These are phyloP conservation scores for Ophiostoma himal-ulmi DNA, from an alignment of 2,329 filamentous ascomycete species.

Conservation along the genomic window DNA sequence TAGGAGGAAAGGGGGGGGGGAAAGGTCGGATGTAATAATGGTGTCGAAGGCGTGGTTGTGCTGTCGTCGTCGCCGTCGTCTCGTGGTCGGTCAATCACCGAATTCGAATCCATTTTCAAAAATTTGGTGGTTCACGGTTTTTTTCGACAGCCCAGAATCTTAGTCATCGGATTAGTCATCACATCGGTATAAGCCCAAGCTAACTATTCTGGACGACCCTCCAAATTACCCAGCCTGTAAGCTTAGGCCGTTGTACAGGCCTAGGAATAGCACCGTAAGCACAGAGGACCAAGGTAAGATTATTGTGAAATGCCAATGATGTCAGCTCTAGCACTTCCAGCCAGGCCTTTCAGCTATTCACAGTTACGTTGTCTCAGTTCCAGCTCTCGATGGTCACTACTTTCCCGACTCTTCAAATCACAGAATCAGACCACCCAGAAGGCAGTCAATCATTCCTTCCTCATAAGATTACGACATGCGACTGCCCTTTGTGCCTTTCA, in stretches of 20 bases:
- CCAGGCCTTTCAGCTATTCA: too few species aligned
- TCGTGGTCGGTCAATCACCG: background rate
- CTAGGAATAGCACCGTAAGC: background rate
- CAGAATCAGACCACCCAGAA: too few species aligned
- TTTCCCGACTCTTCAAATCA: too few species aligned
- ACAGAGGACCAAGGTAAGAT: background rate
- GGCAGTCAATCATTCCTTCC: too few species aligned
- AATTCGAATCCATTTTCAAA: background rate
- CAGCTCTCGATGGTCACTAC: too few species aligned
- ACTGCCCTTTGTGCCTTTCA: background rate
- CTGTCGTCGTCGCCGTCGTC: background rate
- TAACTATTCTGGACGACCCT: background rate
- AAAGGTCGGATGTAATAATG: too few species aligned
- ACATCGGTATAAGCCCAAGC: background rate
- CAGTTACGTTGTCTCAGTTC: too few species aligned
- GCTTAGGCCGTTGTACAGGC: too few species aligned
- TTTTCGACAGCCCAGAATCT: background rate
- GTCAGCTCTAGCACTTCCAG: too few species aligned
- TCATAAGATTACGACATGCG: background rate
- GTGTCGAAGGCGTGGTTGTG: background rate
- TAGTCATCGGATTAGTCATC: slow-evolving; percentile 9
- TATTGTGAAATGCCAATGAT: slow-evolving; percentile 4
- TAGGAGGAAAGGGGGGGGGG: background rate
- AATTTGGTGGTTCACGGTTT: background rate
- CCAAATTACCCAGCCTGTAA: background rate